Conservation (phyloP, 2,329 filamentous ascomycete genomes). For the Cladophialophora immunda region DNA sequence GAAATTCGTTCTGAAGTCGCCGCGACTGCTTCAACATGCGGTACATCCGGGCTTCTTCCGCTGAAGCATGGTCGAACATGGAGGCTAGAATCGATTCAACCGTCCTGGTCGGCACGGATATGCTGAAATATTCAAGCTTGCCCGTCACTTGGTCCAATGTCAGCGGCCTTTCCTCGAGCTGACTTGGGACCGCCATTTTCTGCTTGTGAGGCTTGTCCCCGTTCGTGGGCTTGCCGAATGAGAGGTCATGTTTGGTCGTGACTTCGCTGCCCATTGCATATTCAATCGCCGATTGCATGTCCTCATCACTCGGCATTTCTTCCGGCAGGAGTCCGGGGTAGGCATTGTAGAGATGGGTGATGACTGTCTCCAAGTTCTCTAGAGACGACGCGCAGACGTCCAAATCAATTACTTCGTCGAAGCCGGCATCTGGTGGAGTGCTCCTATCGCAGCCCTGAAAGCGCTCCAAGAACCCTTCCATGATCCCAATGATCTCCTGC, state of each 20-base stretch:
- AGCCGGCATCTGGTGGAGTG: constrained; percentile 76
- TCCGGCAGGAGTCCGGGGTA: constrained; percentile 78
- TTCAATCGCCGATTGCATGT: constrained; percentile 81
- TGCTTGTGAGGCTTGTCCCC: constrained; percentile 48
- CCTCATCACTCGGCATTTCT: constrained; percentile 73
- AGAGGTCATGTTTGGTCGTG: constrained; percentile 77
- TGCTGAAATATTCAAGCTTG: constrained; percentile 71
- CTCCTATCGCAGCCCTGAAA: constrained; percentile 80
- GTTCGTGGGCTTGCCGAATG: constrained; percentile 63
- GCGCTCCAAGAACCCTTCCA: constrained; percentile 89
- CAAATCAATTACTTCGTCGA: constrained; percentile 85
- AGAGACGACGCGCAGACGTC: constrained; percentile 80
- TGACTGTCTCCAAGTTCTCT: constrained; percentile 81
- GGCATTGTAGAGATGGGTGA: constrained; percentile 74
- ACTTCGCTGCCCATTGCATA: constrained; percentile 76
- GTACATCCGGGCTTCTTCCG: constrained; percentile 73
- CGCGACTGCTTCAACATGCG: constrained; percentile 74
- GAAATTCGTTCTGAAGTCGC: constrained; percentile 85
- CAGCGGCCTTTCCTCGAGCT: constrained; percentile 36
- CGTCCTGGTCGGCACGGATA: constrained; percentile 62
- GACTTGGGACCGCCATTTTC: constrained; percentile 32
- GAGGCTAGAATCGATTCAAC: constrained; percentile 70
- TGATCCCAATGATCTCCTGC: constrained; percentile 83
- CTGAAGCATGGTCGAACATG: constrained; percentile 68
- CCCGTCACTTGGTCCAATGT: constrained; percentile 41